phyloP scores from a whole-genome alignment of 371 early-diverging fungal genomes.

The Thermomucor indicae-seudaticae region DNA sequence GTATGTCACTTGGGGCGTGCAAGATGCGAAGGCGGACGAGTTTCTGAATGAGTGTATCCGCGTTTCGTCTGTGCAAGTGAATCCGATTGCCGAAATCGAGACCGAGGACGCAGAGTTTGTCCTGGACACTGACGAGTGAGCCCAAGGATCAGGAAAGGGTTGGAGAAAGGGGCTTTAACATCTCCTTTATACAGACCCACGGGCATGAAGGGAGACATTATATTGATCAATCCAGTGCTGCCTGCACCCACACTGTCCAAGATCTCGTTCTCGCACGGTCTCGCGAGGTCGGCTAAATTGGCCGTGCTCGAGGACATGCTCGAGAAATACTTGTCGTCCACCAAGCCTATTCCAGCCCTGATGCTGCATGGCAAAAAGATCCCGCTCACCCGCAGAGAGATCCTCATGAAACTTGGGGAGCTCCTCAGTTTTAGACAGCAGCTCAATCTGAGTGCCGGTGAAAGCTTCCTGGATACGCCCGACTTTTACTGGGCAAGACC shows the following conservation, averaged over 20 bases:
- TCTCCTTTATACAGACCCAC: slow-evolving; percentile 13
- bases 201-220: slow-evolving; percentile 21
- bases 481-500: slow-evolving; percentile 24
- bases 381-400: neutral
- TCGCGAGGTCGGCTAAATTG: slow-evolving; percentile 26
- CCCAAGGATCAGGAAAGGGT: neutral
- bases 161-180: neutral
- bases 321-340: neutral
- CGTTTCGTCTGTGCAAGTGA: neutral
- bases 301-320: slow-evolving; percentile 13
- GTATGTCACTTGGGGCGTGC: slow-evolving; percentile 20
- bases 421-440: slow-evolving; percentile 9
- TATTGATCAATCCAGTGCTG: slow-evolving; percentile 22
- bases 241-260: slow-evolving; percentile 21
- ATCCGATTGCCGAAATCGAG: neutral
- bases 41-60: slow-evolving; percentile 7
- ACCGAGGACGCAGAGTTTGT: slow-evolving; percentile 14
- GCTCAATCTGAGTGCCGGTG: slow-evolving; percentile 6
- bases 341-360: neutral
- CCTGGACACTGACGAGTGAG: slow-evolving; percentile 36
- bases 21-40: slow-evolving; percentile 1
- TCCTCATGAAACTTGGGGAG: slow-evolving; percentile 1
- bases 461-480: slow-evolving; percentile 21
- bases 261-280: slow-evolving; percentile 26
- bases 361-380: slow-evolving; percentile 4